Evolutionary conservation across 345 rosid species (phyloP).

Genomic region (Populus ilicifolia): DNA sequence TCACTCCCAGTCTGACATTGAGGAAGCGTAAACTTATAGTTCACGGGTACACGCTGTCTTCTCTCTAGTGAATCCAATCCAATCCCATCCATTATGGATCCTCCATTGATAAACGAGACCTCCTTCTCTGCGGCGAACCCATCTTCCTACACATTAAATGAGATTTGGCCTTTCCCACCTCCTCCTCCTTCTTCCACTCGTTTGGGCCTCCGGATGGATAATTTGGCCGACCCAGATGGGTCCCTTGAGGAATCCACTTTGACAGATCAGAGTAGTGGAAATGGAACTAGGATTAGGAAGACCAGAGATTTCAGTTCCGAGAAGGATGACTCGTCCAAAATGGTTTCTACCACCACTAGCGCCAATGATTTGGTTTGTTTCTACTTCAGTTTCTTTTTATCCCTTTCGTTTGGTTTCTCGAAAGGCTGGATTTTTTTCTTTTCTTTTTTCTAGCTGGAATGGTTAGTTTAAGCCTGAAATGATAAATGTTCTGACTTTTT

Average conservation of each 20-base stretch:
- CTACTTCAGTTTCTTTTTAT: background rate
- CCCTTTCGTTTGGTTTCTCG: background rate
- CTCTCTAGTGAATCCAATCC: background rate
- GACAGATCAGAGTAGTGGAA: slow-evolving; percentile 66
- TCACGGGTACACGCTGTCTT: background rate
- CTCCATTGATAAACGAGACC: slow-evolving; percentile 67
- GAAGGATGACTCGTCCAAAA: slow-evolving; percentile 65
- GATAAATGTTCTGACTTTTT: background rate
- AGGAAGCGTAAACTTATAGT: background rate
- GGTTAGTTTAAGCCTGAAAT: background rate
- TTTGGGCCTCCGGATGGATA: slow-evolving; percentile 55
- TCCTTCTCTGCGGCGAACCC: slow-evolving; percentile 84
- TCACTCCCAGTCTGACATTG: background rate
- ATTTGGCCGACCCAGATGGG: slow-evolving; percentile 42
- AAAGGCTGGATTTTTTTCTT: background rate
- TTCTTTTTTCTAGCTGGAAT: background rate
- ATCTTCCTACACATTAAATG: slow-evolving; percentile 41
- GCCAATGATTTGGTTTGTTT: slow-evolving; percentile 68
- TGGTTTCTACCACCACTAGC: slow-evolving; percentile 66
- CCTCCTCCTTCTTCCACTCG: slow-evolving; percentile 17
- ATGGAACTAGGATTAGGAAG: slow-evolving; percentile 53
- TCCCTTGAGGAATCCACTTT: slow-evolving; percentile 75
- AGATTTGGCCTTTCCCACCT: slow-evolving; percentile 26
- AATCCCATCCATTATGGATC: slow-evolving; percentile 54
- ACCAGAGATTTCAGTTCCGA: slow-evolving; percentile 57